Evolutionary conservation across 225 moss, liverwort and hornwort species (phyloP), one percentile per base, ranked within the genome.

Genomic region (Sphagnum contortum): DNA sequence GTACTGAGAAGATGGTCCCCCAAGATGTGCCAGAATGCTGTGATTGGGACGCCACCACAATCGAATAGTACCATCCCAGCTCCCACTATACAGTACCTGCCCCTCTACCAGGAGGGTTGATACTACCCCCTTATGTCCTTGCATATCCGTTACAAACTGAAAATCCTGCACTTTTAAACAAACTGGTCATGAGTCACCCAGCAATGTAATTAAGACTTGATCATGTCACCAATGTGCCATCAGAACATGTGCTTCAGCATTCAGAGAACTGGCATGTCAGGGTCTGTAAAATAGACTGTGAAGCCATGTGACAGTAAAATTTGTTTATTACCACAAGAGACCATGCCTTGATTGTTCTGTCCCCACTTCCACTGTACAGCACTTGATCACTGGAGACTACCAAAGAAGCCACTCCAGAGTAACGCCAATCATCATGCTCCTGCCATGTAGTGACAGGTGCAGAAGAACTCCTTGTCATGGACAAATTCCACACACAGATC

Each of bases 1-100:
- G 65, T 78, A 64, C 64, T 67, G 68, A 44, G 65, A 60, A 7
- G 70, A 66, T 49, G 79, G 64, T 59, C 63, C 71, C 66, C 79
- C 86, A 51, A 98, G 76, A 48, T 69, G 69, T 59, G 83, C 66
- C 72, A 98, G 76, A 53, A 72, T 75, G 76, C 77, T 92, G 49
- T 92, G 82, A 73, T 98, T 92, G 59, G 77, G 75, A 68, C 92
- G 89, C 92, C 92, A 98, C 96, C 96, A 98, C 47, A 92, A 74
- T 63, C 83, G 81, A 61, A 98, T 81, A n/a, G 78, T 85, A 60
- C 96, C 89, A 75, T 98, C 96, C 96, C 92, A 98, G 72, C 92
- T 90, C 63, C 96, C 92, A 74, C 96, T 98, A 48, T 90, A 89
- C 44, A 98, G 92, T 53, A 98, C 57, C 49, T 91, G 87, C 66